Percentiles rank a stretch among this genome's conserved stretches.
These are phyloP conservation scores for Mucor mucedo DNA, from an alignment of 371 early-diverging fungal species.

Conservation along the genomic window DNA sequence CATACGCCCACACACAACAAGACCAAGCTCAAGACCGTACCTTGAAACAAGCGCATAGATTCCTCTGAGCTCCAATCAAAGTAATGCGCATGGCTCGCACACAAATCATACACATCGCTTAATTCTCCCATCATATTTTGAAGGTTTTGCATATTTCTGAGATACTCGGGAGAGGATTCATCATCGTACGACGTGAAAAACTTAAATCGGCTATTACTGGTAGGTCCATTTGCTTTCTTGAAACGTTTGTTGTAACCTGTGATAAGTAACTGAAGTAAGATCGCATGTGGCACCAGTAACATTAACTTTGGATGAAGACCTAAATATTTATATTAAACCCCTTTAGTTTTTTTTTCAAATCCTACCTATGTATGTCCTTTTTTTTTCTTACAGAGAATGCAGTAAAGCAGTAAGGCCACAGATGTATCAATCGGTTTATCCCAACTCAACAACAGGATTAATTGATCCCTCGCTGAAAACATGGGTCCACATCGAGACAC, in stretches of 20 bases:
- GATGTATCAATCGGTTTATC: slow-evolving; percentile 47
- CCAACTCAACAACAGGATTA: slow-evolving; percentile 54
- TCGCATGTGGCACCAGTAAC: slow-evolving; percentile 40
- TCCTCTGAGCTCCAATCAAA: slow-evolving; percentile 50
- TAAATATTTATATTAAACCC: slow-evolving; percentile 7
- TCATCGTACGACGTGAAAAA: slow-evolving; percentile 36
- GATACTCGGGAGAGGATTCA: slow-evolving; percentile 51
- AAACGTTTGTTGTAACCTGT: slow-evolving; percentile 23
- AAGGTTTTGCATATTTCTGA: slow-evolving; percentile 47
- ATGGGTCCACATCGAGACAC: slow-evolving; percentile 51
- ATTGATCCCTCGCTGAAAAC: slow-evolving; percentile 45
- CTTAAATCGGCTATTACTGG: not conserved
- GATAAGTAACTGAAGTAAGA: slow-evolving; percentile 34
- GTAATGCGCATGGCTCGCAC: slow-evolving; percentile 30
- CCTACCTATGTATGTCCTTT: not conserved
- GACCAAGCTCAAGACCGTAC: slow-evolving; percentile 19
- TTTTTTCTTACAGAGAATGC: slow-evolving; percentile 41
- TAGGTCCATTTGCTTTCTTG: not conserved
- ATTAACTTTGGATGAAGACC: slow-evolving; percentile 46
- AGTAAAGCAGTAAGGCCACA: slow-evolving; percentile 42
- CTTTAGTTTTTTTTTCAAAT: not conserved
- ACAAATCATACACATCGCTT: slow-evolving; percentile 42
- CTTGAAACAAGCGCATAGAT: slow-evolving; percentile 43
- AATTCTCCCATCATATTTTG: slow-evolving; percentile 60
- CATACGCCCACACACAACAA: slow-evolving; percentile 21